Evolutionary conservation across 75 land plant genomes (phyloP).

Genomic region (Chamaecyparis obtusa): DNA sequence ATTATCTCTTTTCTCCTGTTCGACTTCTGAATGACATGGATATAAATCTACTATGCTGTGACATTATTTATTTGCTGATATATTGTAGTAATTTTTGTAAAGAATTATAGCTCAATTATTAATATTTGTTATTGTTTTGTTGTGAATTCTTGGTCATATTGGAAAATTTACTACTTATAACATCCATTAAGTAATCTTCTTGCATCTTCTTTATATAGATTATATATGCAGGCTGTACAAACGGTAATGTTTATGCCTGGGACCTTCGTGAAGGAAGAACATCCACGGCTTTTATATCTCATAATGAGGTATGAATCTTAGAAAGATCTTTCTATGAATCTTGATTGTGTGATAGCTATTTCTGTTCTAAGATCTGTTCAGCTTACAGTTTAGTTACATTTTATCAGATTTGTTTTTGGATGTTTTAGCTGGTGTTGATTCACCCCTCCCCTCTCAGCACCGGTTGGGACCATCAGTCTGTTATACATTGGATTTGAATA

Average conservation of each 20-base stretch:
- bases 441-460: no score
- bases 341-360: no score
- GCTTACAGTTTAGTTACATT: no score
- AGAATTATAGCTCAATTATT: not conserved
- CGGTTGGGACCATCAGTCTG: no score
- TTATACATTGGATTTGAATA: no score
- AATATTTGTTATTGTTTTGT: not conserved
- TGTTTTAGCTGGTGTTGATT: no score
- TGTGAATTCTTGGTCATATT: not conserved
- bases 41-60: not conserved
- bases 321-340: not conserved
- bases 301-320: slow-evolving; percentile 44
- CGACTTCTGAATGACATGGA: not conserved
- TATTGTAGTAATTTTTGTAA: not conserved
- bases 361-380: no score
- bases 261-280: slow-evolving; percentile 82
- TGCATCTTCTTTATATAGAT: slow-evolving; percentile 27
- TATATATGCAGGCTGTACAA: slow-evolving; percentile 56
- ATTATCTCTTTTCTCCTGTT: not conserved
- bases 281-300: slow-evolving; percentile 55
- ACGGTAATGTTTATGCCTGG: slow-evolving; percentile 64
- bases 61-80: not conserved
- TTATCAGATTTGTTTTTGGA: no score
- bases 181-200: not conserved
- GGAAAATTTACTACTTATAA: not conserved